Percentiles rank a stretch among this genome's conserved stretches.
Conservation (phyloP, 2,329 filamentous ascomycete species). For the Ophiostoma tasmaniense region DNA sequence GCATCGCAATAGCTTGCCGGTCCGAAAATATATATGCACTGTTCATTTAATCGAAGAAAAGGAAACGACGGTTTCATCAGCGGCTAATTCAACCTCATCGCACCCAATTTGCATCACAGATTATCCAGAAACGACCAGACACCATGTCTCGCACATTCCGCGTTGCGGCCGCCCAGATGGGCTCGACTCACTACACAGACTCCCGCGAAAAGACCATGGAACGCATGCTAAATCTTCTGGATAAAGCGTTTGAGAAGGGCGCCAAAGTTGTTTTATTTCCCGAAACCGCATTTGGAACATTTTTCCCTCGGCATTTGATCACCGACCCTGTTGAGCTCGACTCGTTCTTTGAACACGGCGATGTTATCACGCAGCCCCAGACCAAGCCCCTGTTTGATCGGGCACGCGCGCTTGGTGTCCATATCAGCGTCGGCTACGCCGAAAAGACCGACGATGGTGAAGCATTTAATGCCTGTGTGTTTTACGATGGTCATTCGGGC, state of each 20-base stretch:
- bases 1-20: neutral
- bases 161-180: constrained; percentile 46
- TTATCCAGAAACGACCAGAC: neutral
- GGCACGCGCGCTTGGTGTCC: constrained; percentile 38
- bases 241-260: constrained; percentile 34
- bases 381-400: constrained; percentile 41
- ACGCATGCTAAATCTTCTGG: constrained; percentile 42
- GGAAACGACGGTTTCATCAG: neutral
- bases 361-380: constrained; percentile 34
- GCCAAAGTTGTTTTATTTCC: constrained; percentile 46
- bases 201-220: constrained; percentile 34
- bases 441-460: constrained; percentile 33
- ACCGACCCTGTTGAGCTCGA: constrained; percentile 36
- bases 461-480: constrained; percentile 42
- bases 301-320: constrained; percentile 47
- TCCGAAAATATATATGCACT: neutral
- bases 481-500: constrained; percentile 38
- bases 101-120: neutral
- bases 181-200: constrained; percentile 35
- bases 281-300: constrained; percentile 46
- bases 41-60: neutral
- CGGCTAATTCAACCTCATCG: neutral
- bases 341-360: constrained; percentile 41
- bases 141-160: constrained; percentile 17
- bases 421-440: constrained; percentile 45